Evolutionary conservation across 148 eudicot genomes (phyloP).

Genomic region (Beta vulgaris): DNA sequence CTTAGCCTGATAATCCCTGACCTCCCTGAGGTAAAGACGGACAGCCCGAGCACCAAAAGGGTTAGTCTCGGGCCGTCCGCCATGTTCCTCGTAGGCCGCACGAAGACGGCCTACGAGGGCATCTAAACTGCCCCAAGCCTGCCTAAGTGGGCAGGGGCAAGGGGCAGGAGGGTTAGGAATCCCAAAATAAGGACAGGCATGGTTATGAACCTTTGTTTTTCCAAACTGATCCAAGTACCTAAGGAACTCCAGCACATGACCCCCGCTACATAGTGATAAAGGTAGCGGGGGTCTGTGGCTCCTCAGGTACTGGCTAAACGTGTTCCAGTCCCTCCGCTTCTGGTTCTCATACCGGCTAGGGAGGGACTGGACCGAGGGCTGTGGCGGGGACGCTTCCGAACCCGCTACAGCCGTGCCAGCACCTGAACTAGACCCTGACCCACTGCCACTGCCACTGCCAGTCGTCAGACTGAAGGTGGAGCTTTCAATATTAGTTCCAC

Average conservation of each 20-base stretch:
- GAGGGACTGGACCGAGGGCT: not conserved
- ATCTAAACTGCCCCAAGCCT: conserved; percentile 69
- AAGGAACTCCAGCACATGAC: conserved; percentile 65
- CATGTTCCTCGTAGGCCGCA: conserved; percentile 60
- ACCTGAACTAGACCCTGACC: not conserved
- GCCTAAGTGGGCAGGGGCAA: conserved; percentile 63
- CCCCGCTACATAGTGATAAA: conserved; percentile 47
- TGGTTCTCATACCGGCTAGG: conserved; percentile 54
- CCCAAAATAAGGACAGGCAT: conserved; percentile 56
- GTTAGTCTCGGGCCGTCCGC: conserved; percentile 55
- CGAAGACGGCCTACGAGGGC: conserved; percentile 66
- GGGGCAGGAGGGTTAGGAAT: conserved; percentile 59
- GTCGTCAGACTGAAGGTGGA: too few species aligned
- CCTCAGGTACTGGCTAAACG: conserved; percentile 53
- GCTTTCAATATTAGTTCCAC: not conserved
- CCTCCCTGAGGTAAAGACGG: conserved; percentile 55
- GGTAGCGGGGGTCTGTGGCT: conserved; percentile 62
- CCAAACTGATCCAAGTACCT: conserved; percentile 64
- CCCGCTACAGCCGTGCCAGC: not conserved
- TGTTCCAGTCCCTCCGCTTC: conserved; percentile 64
- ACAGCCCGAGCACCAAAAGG: conserved; percentile 64
- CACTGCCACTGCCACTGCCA: not conserved
- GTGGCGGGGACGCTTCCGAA: not conserved
- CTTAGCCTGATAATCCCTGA: conserved; percentile 58
- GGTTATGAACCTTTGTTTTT: conserved; percentile 56